A percentile compares a stretch with the other conserved stretches of the same genome.
Evolutionary conservation across 2,329 filamentous ascomycete genomes (phyloP).

Genomic region (Endoconidiophora polonica): DNA sequence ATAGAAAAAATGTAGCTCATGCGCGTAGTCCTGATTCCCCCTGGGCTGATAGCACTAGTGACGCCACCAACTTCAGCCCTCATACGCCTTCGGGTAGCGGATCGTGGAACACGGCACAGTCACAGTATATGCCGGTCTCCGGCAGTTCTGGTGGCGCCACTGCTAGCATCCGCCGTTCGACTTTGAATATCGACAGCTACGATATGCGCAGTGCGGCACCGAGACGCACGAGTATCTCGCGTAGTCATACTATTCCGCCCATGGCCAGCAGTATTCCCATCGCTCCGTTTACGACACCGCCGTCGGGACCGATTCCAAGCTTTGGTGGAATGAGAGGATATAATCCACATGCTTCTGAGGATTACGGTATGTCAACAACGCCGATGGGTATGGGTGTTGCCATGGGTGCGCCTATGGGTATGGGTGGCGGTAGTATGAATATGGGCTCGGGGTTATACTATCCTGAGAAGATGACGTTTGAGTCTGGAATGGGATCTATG

Average conservation of each 20-base stretch:
- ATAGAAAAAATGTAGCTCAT: neutral
- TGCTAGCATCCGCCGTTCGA: neutral
- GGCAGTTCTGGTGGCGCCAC: too few relatives aligned
- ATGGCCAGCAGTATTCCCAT: slow-evolving; percentile 1
- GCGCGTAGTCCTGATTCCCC: neutral
- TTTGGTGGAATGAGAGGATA: slow-evolving; percentile 2
- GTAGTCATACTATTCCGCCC: slow-evolving; percentile 2
- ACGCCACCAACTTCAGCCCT: slow-evolving; percentile 7
- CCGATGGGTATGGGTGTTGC: neutral
- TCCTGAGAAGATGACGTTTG: neutral
- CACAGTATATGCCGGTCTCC: too few relatives aligned
- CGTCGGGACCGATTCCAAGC: neutral
- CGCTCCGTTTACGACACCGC: neutral
- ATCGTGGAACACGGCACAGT: neutral
- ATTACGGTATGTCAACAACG: neutral
- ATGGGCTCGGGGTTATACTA: slow-evolving; percentile 3
- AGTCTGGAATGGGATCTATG: neutral
- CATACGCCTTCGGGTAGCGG: slow-evolving; percentile 4
- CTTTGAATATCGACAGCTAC: neutral
- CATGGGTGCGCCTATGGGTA: slow-evolving; percentile 2
- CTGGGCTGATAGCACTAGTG: too few relatives aligned
- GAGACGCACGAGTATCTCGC: slow-evolving; percentile 9
- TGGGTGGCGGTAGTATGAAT: neutral
- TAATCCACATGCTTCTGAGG: neutral
- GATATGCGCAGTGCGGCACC: neutral